Evolutionary conservation across 371 early-diverging fungal genomes (phyloP).

Genomic region (Sporodiniella umbellata): DNA sequence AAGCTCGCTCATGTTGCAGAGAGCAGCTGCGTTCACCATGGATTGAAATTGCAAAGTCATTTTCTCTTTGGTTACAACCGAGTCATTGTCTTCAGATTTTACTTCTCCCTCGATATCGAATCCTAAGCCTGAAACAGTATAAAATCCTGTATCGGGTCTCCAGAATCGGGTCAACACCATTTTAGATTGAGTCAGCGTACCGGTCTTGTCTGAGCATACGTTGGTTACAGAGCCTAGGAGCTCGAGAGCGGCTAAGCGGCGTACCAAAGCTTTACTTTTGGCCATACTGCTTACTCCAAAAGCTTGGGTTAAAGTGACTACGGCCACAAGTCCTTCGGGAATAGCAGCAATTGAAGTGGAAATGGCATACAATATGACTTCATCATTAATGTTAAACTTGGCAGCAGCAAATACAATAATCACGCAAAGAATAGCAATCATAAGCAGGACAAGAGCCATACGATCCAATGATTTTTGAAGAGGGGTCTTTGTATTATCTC

Average conservation of each 20-base stretch:
- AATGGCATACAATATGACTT: slow-evolving; percentile 71
- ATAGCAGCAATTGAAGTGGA: slow-evolving; percentile 91
- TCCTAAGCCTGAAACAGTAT: slow-evolving; percentile 60
- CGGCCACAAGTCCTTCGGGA: slow-evolving; percentile 94
- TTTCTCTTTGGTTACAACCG: slow-evolving; percentile 21
- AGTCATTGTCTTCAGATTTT: slow-evolving; percentile 16
- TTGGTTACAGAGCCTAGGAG: slow-evolving; percentile 88
- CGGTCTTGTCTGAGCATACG: slow-evolving; percentile 96
- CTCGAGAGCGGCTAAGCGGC: slow-evolving; percentile 87
- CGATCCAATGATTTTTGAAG: slow-evolving; percentile 67
- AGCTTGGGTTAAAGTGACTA: slow-evolving; percentile 88
- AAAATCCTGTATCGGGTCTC: slow-evolving; percentile 64
- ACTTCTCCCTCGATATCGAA: slow-evolving; percentile 39
- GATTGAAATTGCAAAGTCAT: slow-evolving; percentile 34
- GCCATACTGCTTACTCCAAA: slow-evolving; percentile 91
- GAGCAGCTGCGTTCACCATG: slow-evolving; percentile 52
- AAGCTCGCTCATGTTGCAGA: slow-evolving; percentile 75
- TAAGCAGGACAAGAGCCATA: slow-evolving; percentile 58
- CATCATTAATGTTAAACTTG: slow-evolving; percentile 61
- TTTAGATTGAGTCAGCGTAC: slow-evolving; percentile 92
- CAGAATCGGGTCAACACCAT: slow-evolving; percentile 79
- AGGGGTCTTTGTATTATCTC: slow-evolving; percentile 65
- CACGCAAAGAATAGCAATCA: slow-evolving; percentile 45
- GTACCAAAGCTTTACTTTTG: slow-evolving; percentile 75
- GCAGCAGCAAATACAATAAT: slow-evolving; percentile 56